Evolutionary conservation across 2,329 filamentous ascomycete genomes (phyloP), one percentile per base, ranked within the genome.

Genomic region (Ophiostoma ulmi): DNA sequence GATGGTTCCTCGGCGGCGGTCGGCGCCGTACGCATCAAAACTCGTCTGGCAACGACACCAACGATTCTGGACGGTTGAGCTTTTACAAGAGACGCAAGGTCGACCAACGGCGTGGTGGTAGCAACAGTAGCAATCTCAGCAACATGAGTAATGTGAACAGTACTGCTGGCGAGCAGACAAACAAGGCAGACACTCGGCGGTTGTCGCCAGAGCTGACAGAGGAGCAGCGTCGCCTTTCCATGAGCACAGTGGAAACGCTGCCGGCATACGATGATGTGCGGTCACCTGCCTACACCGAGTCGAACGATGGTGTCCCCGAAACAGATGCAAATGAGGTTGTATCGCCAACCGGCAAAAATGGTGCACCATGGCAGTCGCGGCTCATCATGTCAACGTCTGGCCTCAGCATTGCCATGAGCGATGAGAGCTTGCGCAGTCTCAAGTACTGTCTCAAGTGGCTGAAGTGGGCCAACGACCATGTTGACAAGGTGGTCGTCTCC

Each of bases 311-410:
- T 26, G 13, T 17, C 61, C 38, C 68, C 35, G 22, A n/a, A 39
- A 35, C 68, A 65, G 75, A 75, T 48, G 64, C 38, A 41, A 38
- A 44, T 36, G 26, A 68, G 39, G 17, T 31, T 31, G 22, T 22
- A 38, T 65, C 5, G 8, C 48, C 38, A 10, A 38, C 36, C 8
- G 58, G 20, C 38, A 61, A 20, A 7, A 71, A 13, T 13, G 8
- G n/a, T 20, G 39, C 67, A 2, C 78, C 84, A 76, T 96, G 93
- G 93, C 92, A 91, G 73, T 92, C 91, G 13, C 89, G 93, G 17
- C 83, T 97, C 22, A 91, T 97, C 74, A 91, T 97, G 78, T 94
- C 92, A 5, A 97, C 94, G 0, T 97, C 93, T 0, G 94, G 93
- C 0, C 85, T 98, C 0, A 93, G 93, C 73, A 90, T 97, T 20